Evolutionary conservation across 2,329 filamentous ascomycete species (phyloP), one percentile per base, ranked within the genome.

Genomic region (Phyllosticta capitalensis): DNA sequence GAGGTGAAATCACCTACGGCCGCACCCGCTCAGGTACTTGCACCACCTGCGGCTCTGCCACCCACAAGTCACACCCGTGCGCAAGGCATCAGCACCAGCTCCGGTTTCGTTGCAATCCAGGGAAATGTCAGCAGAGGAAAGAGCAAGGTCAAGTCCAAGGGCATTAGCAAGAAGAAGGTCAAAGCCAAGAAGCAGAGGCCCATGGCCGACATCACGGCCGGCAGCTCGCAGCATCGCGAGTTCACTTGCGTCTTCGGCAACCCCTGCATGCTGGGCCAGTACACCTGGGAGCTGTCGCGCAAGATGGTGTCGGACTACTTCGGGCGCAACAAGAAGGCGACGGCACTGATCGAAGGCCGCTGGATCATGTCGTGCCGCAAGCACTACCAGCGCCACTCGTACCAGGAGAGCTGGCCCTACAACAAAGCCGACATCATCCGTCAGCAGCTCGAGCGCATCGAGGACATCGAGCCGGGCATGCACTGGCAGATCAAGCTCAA

Each of bases 261-360:
- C 20, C 63, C 63, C 2, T 74, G 72, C 58, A 59, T 58, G 9
- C 72, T 70, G 2, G 69, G 70, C 14, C 72, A 74, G 56, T 69
- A 68, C 64, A 72, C 66, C 22, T 61, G 64, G 17, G 61, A 63
- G 10, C 63, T 72, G 0, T 68, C 71, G 3, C 71, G 72, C 64
- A 74, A 74, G 59, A 69, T 72, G 30, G 73, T 74, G 52, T 73
- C 71, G 3, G 67, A 74, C 55, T 70, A 73, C 61, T 74, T 74
- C 54, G 72, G 72, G 51, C 67, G 72, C 58, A 74, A 74, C 68
- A 74, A 74, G 54, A 22, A 21, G 49, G 65, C 67, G 9, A 72
- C 70, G 59, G 71, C 68, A 0, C 54, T 65, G 30, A 67, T 73
- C 38, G 63, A 58, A 0, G 58, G 65, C 20, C 30, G 49, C n/a